Percentiles rank a stretch among this genome's conserved stretches.
Conservation (phyloP, 2,329 filamentous ascomycete species). For the Arachnomyces sp. region DNA sequence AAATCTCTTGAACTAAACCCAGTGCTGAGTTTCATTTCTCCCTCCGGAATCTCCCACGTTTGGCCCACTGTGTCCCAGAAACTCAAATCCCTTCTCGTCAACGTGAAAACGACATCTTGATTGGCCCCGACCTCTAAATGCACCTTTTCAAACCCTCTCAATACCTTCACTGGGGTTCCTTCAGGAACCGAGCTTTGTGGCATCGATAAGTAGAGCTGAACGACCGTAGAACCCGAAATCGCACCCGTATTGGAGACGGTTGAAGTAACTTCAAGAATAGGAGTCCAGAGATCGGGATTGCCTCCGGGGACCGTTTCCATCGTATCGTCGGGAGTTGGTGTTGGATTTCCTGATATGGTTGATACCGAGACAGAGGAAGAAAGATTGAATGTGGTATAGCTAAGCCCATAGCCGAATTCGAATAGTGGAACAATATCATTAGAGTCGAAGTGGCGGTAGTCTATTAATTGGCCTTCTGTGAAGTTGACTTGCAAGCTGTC, state of each 20-base stretch:
- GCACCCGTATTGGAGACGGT: slow-evolving; percentile 46
- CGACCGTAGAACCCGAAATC: slow-evolving; percentile 41
- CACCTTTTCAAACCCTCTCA: slow-evolving; percentile 49
- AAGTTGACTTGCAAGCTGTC: too few species aligned
- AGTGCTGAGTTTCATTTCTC: too few species aligned
- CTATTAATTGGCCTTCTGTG: slow-evolving; percentile 45
- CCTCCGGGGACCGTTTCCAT: slow-evolving; percentile 39
- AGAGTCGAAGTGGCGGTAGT: slow-evolving; percentile 47
- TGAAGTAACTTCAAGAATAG: slow-evolving; percentile 42
- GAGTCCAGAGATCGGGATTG: slow-evolving; percentile 48
- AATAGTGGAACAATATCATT: slow-evolving; percentile 29
- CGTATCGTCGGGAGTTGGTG: neutral
- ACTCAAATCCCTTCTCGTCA: slow-evolving; percentile 33
- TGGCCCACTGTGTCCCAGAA: slow-evolving; percentile 29
- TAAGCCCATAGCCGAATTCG: slow-evolving; percentile 32
- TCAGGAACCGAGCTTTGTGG: slow-evolving; percentile 32
- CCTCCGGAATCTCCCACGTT: slow-evolving; percentile 29
- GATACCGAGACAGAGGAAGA: slow-evolving; percentile 8
- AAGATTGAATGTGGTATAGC: slow-evolving; percentile 21
- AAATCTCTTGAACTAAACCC: too few species aligned
- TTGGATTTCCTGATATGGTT: neutral
- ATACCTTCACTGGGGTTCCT: slow-evolving; percentile 27
- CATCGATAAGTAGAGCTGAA: slow-evolving; percentile 55
- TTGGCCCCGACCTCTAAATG: slow-evolving; percentile 36
- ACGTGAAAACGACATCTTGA: slow-evolving; percentile 36